Base-by-base conservation (phyloP, 441 rosid species). In the Euphorbia schlechtendalii region DNA sequence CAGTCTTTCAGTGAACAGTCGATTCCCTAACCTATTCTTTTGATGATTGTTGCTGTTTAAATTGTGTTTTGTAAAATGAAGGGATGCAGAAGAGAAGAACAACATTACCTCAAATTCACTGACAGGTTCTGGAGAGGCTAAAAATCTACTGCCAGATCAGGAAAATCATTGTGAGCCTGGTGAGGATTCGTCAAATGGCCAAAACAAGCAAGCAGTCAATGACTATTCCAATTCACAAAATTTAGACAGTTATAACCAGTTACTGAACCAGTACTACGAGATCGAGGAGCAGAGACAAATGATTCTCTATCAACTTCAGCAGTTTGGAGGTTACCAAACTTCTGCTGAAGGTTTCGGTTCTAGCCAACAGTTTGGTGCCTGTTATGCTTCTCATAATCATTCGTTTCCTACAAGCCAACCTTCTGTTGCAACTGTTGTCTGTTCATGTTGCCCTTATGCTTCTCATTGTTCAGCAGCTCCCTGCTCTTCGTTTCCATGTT, bases 241-340 rank as follows among this genome's bases (percentile, higher is more conserved):
- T 30, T 10, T 69, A 10, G 80, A 79, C 27, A 81, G 73, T 51
- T 81, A 81, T 72, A 81, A 84, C 63, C 74, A 69, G 70, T 70
- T 84, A 49, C 80, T 86, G 14, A 62, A 22, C 27, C 74, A 82
- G 73, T 86, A 86, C 72, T 80, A 84, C 69, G 89, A 82, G 67
- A 63, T 86, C 11, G 92, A 86, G 73, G 87, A 81, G 66, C 80
- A 80, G 81, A 81, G 81, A 71, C 83, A 80, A 70, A 58, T 25
- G 69, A 63, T 86, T 71, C 66, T 84, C 14, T 76, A 76, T 64
- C 80, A 73, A 69, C 81, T 84, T 65, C 76, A 81, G 52, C 84
- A 75, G 62, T 65, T 53, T 60, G 80, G 84, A 56, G 41, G 53
- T 67, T 68, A 68, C 66, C 83, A 78, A 30, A 51, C 32, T 61